Evolutionary conservation across 768 basidiomycete genomes (phyloP), one percentile per base, ranked within the genome.

Genomic region (Leccinum truebloodii): DNA sequence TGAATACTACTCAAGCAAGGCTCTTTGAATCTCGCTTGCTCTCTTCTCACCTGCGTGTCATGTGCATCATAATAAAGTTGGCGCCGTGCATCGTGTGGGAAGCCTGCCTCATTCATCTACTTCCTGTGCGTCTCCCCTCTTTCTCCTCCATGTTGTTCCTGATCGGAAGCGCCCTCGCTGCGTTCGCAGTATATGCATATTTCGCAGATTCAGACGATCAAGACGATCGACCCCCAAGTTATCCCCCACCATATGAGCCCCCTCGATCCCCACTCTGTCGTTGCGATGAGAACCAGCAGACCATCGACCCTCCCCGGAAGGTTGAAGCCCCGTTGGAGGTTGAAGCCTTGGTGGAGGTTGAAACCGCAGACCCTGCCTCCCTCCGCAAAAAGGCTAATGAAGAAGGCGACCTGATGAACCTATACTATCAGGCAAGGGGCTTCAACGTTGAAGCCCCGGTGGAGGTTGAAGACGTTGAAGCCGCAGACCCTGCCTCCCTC

Each of bases 381-480:
- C 80, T 97, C 32, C 84, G 96, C 26, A 83, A 83, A 56, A 80
- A 80, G 57, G 96, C 96, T 1, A 88, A 86, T 57, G 79, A 81
- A 54, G 90, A 92, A 71, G 92, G 91, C 2, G 89, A 93, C 62
- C 67, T 79, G 65, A 94, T 91, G 92, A 81, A 81, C 16, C 76
- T 76, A 34, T 82, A 78, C 57, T 90, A 86, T 70, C 78, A 83
- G 54, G 28, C 28, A 30, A 30, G 28, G 28, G 28, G 28, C 28
- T 30, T 30, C 28, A 8, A 30, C 28, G 28, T 30, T 30, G 28
- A 30, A 30, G 28, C 28, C 30, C 30, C 30, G 30, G 8, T 30
- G 30, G 30, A 30, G 30, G 9, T 30, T 30, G 28, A 30, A 30
- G 28, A 30, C 28, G 28, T 30, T 30, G 30, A 30, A 30, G 30